These are phyloP conservation scores for Russula vinacea DNA, from an alignment of 768 basidiomycete species.

Conservation along the genomic window DNA sequence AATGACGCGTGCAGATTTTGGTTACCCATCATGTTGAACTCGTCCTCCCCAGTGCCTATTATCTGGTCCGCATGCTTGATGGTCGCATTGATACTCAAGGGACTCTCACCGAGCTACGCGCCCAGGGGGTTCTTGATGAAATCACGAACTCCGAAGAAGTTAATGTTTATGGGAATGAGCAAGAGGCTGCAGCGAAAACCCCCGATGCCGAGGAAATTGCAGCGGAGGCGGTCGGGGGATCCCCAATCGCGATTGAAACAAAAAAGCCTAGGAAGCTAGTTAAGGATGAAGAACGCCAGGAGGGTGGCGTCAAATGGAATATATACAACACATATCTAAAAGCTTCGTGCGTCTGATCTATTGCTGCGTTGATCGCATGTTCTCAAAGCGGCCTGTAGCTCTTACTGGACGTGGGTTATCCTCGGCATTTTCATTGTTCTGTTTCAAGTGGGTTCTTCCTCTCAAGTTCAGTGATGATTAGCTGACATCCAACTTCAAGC, in stretches of 20 bases:
- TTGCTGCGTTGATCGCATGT: conserved; percentile 1
- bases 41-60: conserved; percentile 68
- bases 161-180: conserved; percentile 46
- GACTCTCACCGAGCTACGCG: conserved; percentile 58
- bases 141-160: conserved; percentile 55
- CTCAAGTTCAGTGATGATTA: not conserved
- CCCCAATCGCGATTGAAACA: conserved; percentile 35
- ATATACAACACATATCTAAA: conserved; percentile 62
- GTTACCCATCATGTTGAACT: conserved; percentile 86
- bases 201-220: conserved; percentile 35
- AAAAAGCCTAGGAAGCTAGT: conserved; percentile 73
- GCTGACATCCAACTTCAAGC: conserved; percentile 31
- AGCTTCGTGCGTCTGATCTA: conserved; percentile 53
- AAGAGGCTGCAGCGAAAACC: conserved; percentile 27
- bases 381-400: conserved; percentile 38
- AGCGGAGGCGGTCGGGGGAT: conserved; percentile 31
- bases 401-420: conserved; percentile 65
- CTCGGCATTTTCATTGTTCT: conserved; percentile 49
- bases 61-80: conserved; percentile 75
- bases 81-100: conserved; percentile 79
- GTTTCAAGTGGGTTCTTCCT: conserved; percentile 33
- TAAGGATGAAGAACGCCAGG: conserved; percentile 78
- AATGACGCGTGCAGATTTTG: conserved; percentile 44
- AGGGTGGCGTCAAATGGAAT: conserved; percentile 78
- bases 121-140: conserved; percentile 57